These are phyloP conservation scores for Alternaria atra DNA, from an alignment of 2,329 filamentous ascomycete species.

Conservation along the genomic window DNA sequence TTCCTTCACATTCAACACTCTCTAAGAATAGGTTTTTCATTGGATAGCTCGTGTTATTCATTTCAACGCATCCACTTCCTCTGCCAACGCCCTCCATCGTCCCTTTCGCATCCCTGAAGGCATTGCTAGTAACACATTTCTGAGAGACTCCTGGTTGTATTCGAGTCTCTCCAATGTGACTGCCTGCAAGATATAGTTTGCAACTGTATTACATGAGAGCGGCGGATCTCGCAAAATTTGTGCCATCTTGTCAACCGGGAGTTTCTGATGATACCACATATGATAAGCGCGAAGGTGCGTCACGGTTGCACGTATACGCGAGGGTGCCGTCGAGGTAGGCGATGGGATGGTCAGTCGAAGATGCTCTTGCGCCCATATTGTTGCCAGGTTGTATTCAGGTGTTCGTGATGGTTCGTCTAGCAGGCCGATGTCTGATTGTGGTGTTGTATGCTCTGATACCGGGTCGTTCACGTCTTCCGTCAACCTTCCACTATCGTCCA, in stretches of 20 bases:
- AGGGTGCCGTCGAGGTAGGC: conserved; percentile 19
- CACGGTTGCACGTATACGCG: conserved; percentile 43
- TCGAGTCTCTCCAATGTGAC: conserved; percentile 40
- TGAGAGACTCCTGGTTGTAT: conserved; percentile 34
- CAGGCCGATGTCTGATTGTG: neutral
- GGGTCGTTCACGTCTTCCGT: conserved; percentile 6
- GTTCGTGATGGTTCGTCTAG: conserved; percentile 17
- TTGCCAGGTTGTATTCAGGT: conserved; percentile 35
- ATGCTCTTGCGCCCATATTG: conserved; percentile 41
- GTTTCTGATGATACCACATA: conserved; percentile 43
- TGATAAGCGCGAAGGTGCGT: conserved; percentile 46
- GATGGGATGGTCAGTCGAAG: conserved; percentile 42
- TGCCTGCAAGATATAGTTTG: conserved; percentile 43
- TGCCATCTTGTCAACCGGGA: conserved; percentile 35
- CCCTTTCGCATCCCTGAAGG: conserved; percentile 34
- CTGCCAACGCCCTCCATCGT: conserved; percentile 36
- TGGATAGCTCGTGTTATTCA: neutral
- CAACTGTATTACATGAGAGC: conserved; percentile 39
- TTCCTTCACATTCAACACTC: neutral
- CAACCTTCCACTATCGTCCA: conserved; percentile 22
- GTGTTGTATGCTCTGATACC: conserved; percentile 1
- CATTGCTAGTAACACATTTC: conserved; percentile 29
- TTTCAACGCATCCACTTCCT: conserved; percentile 28
- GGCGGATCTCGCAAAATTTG: conserved; percentile 41
- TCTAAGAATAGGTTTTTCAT: neutral